A percentile compares a stretch with the other conserved stretches of the same genome.
Evolutionary conservation across 2,329 filamentous ascomycete species (phyloP).

Genomic region (Phyllosticta citrichinensis): DNA sequence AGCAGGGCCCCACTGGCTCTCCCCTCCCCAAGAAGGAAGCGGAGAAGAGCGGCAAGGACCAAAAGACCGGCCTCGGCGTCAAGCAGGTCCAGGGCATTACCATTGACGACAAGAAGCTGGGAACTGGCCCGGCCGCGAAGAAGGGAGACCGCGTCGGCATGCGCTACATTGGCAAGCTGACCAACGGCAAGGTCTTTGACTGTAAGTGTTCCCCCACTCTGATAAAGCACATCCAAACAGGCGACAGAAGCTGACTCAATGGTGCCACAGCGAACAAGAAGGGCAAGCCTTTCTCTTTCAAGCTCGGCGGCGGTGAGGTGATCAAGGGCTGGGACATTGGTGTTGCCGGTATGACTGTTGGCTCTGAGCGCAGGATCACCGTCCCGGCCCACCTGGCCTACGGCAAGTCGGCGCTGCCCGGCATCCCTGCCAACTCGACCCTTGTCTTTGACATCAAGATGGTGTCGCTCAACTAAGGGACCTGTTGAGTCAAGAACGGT

Average conservation of each 20-base stretch:
- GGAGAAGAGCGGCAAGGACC: slow-evolving; percentile 27
- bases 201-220: slow-evolving; percentile 46
- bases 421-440: slow-evolving; percentile 85
- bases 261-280: slow-evolving; percentile 77
- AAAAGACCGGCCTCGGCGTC: slow-evolving; percentile 52
- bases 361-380: slow-evolving; percentile 84
- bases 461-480: slow-evolving; percentile 35
- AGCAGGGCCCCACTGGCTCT: slow-evolving; percentile 74
- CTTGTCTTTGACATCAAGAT: slow-evolving; percentile 71
- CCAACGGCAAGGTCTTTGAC: slow-evolving; percentile 93
- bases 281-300: slow-evolving; percentile 94
- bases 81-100: slow-evolving; percentile 82
- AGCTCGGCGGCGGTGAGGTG: slow-evolving; percentile 86
- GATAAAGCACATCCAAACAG: neutral
- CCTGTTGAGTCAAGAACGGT: neutral
- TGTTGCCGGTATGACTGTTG: slow-evolving; percentile 81
- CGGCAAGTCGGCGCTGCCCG: slow-evolving; percentile 70
- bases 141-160: slow-evolving; percentile 83
- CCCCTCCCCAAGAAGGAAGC: slow-evolving; percentile 35
- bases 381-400: slow-evolving; percentile 85
- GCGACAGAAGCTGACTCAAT: slow-evolving; percentile 15
- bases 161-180: slow-evolving; percentile 92
- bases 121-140: slow-evolving; percentile 76
- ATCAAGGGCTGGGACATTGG: slow-evolving; percentile 99
- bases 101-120: slow-evolving; percentile 90